phyloP scores from a whole-genome alignment of 331 rosid genomes.

The Pyrus hybrid region DNA sequence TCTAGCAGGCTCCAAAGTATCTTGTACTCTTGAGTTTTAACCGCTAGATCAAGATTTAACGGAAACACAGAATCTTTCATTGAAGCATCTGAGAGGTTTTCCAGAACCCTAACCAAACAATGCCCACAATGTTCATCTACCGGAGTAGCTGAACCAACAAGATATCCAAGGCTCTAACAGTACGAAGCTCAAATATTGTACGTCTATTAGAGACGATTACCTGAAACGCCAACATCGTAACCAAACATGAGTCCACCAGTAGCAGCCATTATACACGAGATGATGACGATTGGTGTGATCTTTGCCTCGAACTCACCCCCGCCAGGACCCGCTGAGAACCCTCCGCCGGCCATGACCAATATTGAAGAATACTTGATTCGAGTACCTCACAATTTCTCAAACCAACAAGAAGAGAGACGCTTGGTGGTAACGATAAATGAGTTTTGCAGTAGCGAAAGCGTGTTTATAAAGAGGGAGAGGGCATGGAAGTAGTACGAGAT shows the following conservation, averaged over 20 bases:
- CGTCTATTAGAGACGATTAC: constrained; percentile 3
- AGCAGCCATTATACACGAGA: constrained; percentile 81
- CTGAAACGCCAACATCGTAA: constrained; percentile 73
- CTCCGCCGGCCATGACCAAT: constrained; percentile 56
- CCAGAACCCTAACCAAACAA: not conserved
- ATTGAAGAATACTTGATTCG: not conserved
- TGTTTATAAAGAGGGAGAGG: constrained; percentile 3
- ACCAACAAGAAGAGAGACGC: not conserved
- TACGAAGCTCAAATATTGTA: not conserved
- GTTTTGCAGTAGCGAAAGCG: not conserved
- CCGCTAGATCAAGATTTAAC: not conserved
- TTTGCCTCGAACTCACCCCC: constrained; percentile 57
- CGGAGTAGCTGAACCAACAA: not conserved
- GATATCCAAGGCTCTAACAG: not conserved
- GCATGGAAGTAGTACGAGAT: not conserved
- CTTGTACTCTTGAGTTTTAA: not conserved
- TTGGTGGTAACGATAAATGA: not conserved
- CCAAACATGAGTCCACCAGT: constrained; percentile 96
- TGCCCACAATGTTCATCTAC: not conserved
- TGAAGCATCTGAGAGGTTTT: not conserved
- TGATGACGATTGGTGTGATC: constrained; percentile 68
- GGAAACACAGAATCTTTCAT: not conserved
- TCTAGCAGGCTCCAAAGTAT: not conserved
- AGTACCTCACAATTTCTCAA: not conserved
- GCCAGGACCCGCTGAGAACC: constrained; percentile 16